Evolutionary conservation across 108 stramenopile species (phyloP).

Genomic region (Fragilaria radians): DNA sequence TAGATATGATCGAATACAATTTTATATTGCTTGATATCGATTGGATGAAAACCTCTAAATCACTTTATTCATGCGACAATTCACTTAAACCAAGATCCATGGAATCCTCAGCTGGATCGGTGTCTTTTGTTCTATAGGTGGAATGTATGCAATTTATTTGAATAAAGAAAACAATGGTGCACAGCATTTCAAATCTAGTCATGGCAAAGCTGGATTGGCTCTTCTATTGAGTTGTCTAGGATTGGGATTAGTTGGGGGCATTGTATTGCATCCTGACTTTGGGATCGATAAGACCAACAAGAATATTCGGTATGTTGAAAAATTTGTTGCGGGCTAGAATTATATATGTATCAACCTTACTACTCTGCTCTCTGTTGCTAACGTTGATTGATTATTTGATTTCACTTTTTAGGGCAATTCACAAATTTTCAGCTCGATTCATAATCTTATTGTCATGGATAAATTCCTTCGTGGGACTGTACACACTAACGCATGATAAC

Average conservation of each 20-base stretch:
- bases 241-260: conserved; percentile 47
- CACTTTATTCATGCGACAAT: no score
- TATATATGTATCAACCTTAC: neutral
- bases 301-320: conserved; percentile 26
- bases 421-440: no score
- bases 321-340: neutral
- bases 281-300: conserved; percentile 75
- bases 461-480: no score
- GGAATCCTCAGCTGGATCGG: conserved; percentile 56
- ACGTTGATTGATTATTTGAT: neutral
- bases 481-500: no score
- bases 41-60: no score
- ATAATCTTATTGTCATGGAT: no score
- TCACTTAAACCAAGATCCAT: conserved; percentile 36
- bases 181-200: conserved; percentile 47
- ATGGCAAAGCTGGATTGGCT: conserved; percentile 49
- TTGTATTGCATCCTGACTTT: conserved; percentile 81
- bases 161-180: conserved; percentile 64
- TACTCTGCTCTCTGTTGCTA: neutral
- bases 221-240: conserved; percentile 31
- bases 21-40: no score
- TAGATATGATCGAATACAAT: no score
- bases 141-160: conserved; percentile 64
- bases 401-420: neutral
- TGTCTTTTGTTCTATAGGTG: conserved; percentile 30